Conservation (phyloP, 1,284 basidiomycete genomes). For the Irpex lacteus region DNA sequence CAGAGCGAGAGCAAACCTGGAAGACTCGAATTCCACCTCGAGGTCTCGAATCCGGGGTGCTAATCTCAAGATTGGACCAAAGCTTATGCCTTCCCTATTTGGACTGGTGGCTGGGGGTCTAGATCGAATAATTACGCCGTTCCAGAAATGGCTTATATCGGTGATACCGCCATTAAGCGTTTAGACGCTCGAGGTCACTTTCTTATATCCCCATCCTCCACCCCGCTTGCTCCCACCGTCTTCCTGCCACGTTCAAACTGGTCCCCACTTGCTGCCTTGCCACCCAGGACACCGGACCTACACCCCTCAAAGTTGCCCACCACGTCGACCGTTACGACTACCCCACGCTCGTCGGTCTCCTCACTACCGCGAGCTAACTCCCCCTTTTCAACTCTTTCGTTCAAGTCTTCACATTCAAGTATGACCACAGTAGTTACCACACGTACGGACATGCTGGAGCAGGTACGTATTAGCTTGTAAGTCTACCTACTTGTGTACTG, state of each 20-base stretch:
- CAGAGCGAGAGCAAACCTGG: background rate
- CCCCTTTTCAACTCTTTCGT: slow-evolving; percentile 8
- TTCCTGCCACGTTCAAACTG: background rate
- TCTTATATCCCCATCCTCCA: background rate
- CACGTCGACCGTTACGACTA: slow-evolving; percentile 4
- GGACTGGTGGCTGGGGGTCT: slow-evolving; percentile 1
- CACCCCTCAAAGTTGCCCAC: slow-evolving; percentile 5
- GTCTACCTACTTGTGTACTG: background rate
- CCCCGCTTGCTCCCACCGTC: background rate
- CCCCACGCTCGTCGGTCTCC: slow-evolving; percentile 5
- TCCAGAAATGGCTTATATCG: slow-evolving; percentile 1
- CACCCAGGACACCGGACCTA: background rate
- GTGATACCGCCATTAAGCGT: slow-evolving; percentile 4
- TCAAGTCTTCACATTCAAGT: slow-evolving; percentile 10
- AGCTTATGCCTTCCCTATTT: background rate
- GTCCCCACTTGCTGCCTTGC: background rate
- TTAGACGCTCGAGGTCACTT: background rate
- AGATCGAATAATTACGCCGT: background rate
- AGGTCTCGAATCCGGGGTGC: background rate
- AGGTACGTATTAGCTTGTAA: slow-evolving; percentile 13
- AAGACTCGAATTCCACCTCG: background rate
- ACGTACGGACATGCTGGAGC: slow-evolving; percentile 21
- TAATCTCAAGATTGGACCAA: background rate
- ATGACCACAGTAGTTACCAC: slow-evolving; percentile 12
- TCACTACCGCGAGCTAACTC: slow-evolving; percentile 1